Conservation (phyloP, 164 flowering plant genomes). For the Protea cynaroides region DNA sequence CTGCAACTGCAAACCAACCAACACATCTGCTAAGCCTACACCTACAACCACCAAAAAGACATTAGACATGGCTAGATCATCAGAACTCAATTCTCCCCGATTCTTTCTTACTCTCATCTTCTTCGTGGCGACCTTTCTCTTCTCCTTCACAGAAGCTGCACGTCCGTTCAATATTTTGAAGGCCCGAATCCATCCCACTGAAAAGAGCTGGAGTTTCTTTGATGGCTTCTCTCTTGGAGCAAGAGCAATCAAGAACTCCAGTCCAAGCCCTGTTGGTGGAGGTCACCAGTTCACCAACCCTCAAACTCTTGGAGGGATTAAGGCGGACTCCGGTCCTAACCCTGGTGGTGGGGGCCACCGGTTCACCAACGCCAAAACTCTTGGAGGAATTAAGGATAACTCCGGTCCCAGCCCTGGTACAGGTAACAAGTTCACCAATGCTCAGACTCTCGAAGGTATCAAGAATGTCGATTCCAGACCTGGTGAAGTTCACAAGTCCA, state of each 20-base stretch:
- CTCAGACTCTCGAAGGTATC: not conserved
- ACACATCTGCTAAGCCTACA: no score
- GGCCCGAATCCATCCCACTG: not conserved
- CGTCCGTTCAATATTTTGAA: constrained; percentile 3
- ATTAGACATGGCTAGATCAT: no score
- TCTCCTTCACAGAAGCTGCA: no score
- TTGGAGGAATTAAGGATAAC: not conserved
- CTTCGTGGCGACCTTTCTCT: no score
- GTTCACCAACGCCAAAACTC: not conserved
- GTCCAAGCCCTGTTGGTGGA: not conserved
- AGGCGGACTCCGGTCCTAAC: constrained; percentile 16
- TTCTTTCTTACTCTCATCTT: no score
- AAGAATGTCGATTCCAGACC: constrained; percentile 7
- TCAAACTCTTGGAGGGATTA: constrained; percentile 10
- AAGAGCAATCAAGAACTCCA: not conserved
- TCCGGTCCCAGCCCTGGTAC: not conserved
- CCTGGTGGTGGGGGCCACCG: not conserved
- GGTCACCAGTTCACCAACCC: not conserved
- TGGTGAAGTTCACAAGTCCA: constrained; percentile 10
- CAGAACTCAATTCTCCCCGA: no score
- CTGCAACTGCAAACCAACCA: no score
- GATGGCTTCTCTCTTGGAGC: not conserved
- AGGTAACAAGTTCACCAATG: not conserved
- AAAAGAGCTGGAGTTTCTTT: not conserved
- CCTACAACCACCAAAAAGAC: no score